Evolutionary conservation across 305 asterid species (phyloP).

Genomic region (Ajuga reptans): DNA sequence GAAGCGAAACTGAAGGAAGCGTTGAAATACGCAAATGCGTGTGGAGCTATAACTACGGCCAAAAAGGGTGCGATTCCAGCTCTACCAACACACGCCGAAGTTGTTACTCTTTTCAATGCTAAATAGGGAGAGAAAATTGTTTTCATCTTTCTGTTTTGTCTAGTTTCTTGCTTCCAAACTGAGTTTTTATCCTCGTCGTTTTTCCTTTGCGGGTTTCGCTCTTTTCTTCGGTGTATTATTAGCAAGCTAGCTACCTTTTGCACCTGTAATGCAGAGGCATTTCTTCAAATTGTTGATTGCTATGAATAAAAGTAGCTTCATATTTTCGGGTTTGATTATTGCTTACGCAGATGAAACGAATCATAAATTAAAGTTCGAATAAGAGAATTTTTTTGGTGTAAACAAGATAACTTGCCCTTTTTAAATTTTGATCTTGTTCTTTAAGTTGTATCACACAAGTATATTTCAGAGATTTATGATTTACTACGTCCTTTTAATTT

Average conservation of each 20-base stretch:
- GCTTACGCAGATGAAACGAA: not conserved
- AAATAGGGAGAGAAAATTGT: not conserved
- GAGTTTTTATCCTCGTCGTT: not conserved
- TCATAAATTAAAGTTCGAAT: too few relatives aligned
- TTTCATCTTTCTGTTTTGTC: not conserved
- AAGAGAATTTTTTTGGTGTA: too few relatives aligned
- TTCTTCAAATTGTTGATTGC: constrained; percentile 14
- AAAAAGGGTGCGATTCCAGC: constrained; percentile 92
- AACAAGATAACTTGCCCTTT: too few relatives aligned
- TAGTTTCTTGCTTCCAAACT: not conserved
- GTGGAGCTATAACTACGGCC: constrained; percentile 86
- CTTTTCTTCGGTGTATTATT: not conserved
- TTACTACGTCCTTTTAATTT: too few relatives aligned
- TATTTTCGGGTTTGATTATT: not conserved
- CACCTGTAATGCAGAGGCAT: constrained; percentile 14
- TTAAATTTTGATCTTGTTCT: too few relatives aligned
- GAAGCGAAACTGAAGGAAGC: constrained; percentile 59
- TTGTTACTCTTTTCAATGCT: constrained; percentile 24
- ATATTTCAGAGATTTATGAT: too few relatives aligned
- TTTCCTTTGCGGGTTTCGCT: not conserved
- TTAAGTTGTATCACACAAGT: too few relatives aligned
- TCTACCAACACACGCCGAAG: constrained; percentile 56
- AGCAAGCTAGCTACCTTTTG: not conserved
- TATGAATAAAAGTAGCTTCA: not conserved
- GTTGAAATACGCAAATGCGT: constrained; percentile 62